Conservation (phyloP, 139 green algal genomes). For the Chlamydomonas sp. region DNA sequence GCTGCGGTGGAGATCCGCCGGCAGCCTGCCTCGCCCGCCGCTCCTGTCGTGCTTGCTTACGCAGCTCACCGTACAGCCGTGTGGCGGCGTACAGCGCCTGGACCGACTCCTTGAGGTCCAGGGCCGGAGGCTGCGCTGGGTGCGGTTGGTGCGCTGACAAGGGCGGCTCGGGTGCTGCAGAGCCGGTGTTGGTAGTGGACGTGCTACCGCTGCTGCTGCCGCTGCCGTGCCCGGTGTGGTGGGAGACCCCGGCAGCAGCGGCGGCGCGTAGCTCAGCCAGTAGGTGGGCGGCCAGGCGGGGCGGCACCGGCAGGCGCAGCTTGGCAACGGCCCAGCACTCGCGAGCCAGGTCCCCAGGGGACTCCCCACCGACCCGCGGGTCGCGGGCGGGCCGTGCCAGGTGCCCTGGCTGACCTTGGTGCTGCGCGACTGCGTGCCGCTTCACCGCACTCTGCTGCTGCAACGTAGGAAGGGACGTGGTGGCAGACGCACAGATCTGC, state of each 20-base stretch:
- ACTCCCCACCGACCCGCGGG: not conserved
- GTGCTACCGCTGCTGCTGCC: no score
- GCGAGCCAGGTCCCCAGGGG: slow-evolving; percentile 3
- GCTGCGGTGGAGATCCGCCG: no score
- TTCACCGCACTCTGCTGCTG: not conserved
- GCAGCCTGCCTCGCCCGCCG: not conserved
- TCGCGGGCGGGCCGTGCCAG: not conserved
- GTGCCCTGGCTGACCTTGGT: not conserved
- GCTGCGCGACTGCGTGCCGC: not conserved
- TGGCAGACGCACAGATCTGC: no score
- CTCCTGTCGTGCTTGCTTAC: not conserved
- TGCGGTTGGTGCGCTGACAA: not conserved
- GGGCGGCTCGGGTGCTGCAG: not conserved
- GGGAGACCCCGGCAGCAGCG: not conserved
- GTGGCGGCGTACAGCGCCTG: slow-evolving; percentile 15
- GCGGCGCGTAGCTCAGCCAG: not conserved
- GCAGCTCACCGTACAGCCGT: not conserved
- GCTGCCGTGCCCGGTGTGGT: not conserved
- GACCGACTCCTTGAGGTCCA: not conserved
- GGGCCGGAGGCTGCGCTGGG: not conserved
- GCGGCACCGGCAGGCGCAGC: slow-evolving; percentile 19
- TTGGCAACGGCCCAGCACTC: slow-evolving; percentile 1
- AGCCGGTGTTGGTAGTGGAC: not conserved
- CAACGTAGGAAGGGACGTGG: no score
- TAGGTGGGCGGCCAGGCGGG: not conserved